Conservation (phyloP, 176 grass and related monocot genomes). For the Hordeum vulgare region MorexV3_pseudomolecules_assembly NC_058522.1:543416633-543417132, state of each 20-base stretch:
- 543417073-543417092: constrained; percentile 16
- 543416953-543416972: constrained; percentile 67
- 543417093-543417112: constrained; percentile 61
- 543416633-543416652: constrained; percentile 74
- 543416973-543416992: constrained; percentile 63
- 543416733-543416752: constrained; percentile 79
- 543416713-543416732: constrained; percentile 65
- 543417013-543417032: constrained; percentile 53
- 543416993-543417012: constrained; percentile 48
- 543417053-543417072: constrained; percentile 58
- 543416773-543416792: neutral
- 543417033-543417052: constrained; percentile 52
- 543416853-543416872: constrained; percentile 89
- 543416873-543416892: constrained; percentile 79
- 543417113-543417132: constrained; percentile 63
- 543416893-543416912: constrained; percentile 74
- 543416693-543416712: constrained; percentile 56
- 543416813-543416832: neutral
- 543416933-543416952: constrained; percentile 68
- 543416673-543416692: constrained; percentile 82
- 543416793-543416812: neutral
- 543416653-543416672: constrained; percentile 81
- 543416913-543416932: constrained; percentile 70
- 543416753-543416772: constrained; percentile 69
- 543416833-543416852: neutral